Evolutionary conservation across 768 basidiomycete species (phyloP).

Genomic region (Dictyophora rubrovolvata): DNA sequence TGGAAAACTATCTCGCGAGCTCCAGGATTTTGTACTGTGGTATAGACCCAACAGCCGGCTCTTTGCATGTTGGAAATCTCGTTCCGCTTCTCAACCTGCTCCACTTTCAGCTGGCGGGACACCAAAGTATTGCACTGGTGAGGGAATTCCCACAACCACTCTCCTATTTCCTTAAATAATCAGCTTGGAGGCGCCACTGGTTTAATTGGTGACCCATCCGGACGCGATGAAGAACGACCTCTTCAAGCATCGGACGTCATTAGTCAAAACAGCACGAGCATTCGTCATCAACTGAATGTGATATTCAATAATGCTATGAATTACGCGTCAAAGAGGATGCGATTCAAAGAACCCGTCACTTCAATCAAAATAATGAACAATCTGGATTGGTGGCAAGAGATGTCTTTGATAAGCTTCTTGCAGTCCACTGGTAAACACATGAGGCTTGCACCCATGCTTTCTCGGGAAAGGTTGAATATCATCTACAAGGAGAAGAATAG

Average conservation of each 20-base stretch:
- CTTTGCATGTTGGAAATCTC: constrained; percentile 90
- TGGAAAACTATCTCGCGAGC: neutral
- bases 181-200: constrained; percentile 97
- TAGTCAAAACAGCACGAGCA: constrained; percentile 50
- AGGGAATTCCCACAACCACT: constrained; percentile 20
- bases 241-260: constrained; percentile 51
- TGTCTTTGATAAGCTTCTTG: constrained; percentile 78
- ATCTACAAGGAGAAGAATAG: neutral
- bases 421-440: constrained; percentile 69
- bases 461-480: constrained; percentile 66
- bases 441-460: constrained; percentile 82
- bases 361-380: constrained; percentile 48
- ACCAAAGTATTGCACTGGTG: constrained; percentile 75
- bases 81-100: constrained; percentile 78
- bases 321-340: constrained; percentile 41
- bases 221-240: constrained; percentile 71
- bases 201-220: constrained; percentile 94
- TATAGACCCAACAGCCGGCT: constrained; percentile 83
- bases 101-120: constrained; percentile 83
- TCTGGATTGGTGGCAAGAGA: constrained; percentile 64
- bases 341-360: constrained; percentile 1
- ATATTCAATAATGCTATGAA: constrained; percentile 62
- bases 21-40: constrained; percentile 62
- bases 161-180: neutral
- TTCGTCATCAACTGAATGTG: constrained; percentile 52